Conservation (phyloP, 768 basidiomycete species). For the Suillus americanus region DNA sequence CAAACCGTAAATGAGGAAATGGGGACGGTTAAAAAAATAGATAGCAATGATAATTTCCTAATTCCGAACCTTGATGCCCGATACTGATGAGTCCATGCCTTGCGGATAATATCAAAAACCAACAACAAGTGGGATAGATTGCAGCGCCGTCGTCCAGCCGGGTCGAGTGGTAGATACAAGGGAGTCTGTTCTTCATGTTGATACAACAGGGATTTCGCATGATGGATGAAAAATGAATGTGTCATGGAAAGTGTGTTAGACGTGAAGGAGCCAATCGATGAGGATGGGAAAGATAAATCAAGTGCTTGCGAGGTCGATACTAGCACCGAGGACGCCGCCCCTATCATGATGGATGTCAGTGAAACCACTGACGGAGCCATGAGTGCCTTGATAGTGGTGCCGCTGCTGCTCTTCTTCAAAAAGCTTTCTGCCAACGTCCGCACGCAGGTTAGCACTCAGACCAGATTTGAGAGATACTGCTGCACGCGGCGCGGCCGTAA, state of each 20-base stretch:
- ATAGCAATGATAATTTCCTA: conserved; percentile 11
- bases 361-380: conserved; percentile 13
- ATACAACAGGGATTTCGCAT: conserved; percentile 25
- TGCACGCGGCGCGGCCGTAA: conserved; percentile 32
- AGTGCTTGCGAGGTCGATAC: conserved; percentile 29
- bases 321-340: conserved; percentile 26
- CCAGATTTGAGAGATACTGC: conserved; percentile 31
- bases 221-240: conserved; percentile 26
- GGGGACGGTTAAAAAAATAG: background rate
- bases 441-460: conserved; percentile 52
- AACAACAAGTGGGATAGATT: conserved; percentile 31
- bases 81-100: conserved; percentile 22
- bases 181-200: conserved; percentile 25
- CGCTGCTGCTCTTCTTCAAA: conserved; percentile 72
- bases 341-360: conserved; percentile 28
- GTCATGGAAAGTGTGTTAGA: conserved; percentile 17
- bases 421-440: conserved; percentile 64
- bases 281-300: conserved; percentile 17
- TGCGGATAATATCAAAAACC: conserved; percentile 26
- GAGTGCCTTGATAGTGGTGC: conserved; percentile 25
- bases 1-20: background rate
- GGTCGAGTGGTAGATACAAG: conserved; percentile 33
- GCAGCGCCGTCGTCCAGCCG: conserved; percentile 21
- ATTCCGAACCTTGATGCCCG: conserved; percentile 1
- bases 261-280: conserved; percentile 13